Evolutionary conservation across 225 moss, liverwort and hornwort species (phyloP), one percentile per base, ranked within the genome.

Genomic region (Physcomitrellopsis africana): DNA sequence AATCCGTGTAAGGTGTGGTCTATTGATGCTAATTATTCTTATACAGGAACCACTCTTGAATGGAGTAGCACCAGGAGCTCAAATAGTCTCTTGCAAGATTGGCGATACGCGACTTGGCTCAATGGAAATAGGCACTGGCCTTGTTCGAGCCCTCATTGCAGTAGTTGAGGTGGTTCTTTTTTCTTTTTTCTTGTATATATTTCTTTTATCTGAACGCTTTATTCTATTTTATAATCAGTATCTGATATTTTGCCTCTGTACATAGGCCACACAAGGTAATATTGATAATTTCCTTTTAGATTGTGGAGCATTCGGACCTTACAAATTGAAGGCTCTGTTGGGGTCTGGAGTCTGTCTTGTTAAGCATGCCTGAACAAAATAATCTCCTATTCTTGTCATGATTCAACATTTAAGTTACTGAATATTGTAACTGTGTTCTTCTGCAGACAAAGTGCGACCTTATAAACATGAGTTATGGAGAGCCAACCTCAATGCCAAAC

Each of bases 401-500:
- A 10, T 55, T 20, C 55, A 55, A 11, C 16, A 19, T 55, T 55
- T 55, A 22, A 20, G 55, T 55, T 1, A 55, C 55, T 55, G 29
- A 32, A 29, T 6, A 27, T 27, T 27, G 29, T 60, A 14, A 29
- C 13, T 45, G 51, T 74, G 52, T 14, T 37, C 37, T 17, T 79
- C 18, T 67, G 46, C 73, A 91, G 91, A 91, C 86, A 52, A 85
- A 88, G 61, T 91, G 91, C 70, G 86, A 91, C 65, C 86, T 91
- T 10, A 91, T 91, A 67, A 91, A 91, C 52, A 91, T 91, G 91
- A 91, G 91, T 77, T 91, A 91, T 54, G 88, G 88, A 23, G 91
- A 91, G 72, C 76, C 80, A 10, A 86, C 91, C n/a, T 63, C 79
- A 49, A 81, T 81, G 74, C 91, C 91, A 19, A 82, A 91, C 65